Evolutionary conservation across 2,329 filamentous ascomycete genomes (phyloP).

Genomic region (Trichocomaceae sp.): DNA sequence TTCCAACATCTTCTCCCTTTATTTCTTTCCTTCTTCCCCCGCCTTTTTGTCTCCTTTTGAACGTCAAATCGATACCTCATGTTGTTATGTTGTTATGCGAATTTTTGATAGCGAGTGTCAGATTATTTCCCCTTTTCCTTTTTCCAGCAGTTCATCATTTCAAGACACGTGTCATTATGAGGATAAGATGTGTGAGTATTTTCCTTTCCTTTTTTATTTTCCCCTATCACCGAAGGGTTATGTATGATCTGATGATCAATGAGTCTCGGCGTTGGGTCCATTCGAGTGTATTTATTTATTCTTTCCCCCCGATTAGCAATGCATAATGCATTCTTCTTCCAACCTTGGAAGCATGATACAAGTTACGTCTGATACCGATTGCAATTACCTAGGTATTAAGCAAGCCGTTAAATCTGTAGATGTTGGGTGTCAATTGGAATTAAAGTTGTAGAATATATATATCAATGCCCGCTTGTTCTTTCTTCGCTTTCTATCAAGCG

Average conservation of each 20-base stretch:
- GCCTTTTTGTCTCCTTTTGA: not conserved
- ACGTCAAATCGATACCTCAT: constrained; percentile 4
- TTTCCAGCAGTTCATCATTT: constrained; percentile 12
- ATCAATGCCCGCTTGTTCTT: not conserved
- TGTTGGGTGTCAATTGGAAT: not conserved
- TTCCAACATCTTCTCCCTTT: not conserved
- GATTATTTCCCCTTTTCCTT: not conserved
- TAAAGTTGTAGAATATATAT: not conserved
- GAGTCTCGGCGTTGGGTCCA: not conserved
- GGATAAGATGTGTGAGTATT: not conserved
- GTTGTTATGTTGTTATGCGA: constrained; percentile 3
- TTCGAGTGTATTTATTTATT: not conserved
- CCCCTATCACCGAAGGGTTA: not conserved
- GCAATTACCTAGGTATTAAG: too few species aligned
- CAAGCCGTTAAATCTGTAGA: too few species aligned
- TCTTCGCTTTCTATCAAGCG: not conserved
- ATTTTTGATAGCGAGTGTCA: constrained; percentile 12
- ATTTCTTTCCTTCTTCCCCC: not conserved
- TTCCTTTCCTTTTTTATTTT: not conserved
- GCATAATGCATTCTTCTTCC: not conserved
- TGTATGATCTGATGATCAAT: not conserved
- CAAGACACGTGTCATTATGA: not conserved
- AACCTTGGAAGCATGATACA: not conserved
- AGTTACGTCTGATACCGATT: too few species aligned
- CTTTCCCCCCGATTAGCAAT: not conserved